These are phyloP conservation scores for Apophysomyces variabilis DNA, from an alignment of 371 early-diverging fungal genomes.

Conservation along the genomic window DNA sequence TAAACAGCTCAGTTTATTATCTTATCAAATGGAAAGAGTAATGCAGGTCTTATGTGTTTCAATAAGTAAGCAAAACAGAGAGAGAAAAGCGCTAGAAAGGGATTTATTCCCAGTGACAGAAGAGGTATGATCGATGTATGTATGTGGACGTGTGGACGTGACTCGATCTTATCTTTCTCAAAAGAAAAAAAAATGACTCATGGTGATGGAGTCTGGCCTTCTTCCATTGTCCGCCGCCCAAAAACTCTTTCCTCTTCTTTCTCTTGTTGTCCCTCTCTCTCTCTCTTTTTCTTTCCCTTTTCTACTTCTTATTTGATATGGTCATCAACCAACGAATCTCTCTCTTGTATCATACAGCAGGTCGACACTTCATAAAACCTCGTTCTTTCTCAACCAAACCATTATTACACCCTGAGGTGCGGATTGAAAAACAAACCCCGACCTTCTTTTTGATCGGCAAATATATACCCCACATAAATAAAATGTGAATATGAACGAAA, in stretches of 20 bases:
- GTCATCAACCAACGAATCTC: neutral
- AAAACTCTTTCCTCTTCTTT: slow-evolving; percentile 4
- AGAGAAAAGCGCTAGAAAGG: too few relatives aligned
- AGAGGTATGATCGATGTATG: too few relatives aligned
- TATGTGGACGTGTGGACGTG: too few relatives aligned
- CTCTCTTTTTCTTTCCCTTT: neutral
- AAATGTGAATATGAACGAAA: too few relatives aligned
- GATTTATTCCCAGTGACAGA: too few relatives aligned
- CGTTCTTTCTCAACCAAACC: neutral
- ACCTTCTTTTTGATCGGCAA: neutral
- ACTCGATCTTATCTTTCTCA: too few relatives aligned
- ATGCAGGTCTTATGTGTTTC: too few relatives aligned
- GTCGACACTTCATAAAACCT: neutral
- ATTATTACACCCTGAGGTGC: slow-evolving; percentile 5
- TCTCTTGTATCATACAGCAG: neutral
- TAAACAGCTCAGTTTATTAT: too few relatives aligned
- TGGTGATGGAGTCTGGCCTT: slow-evolving; percentile 14
- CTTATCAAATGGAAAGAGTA: too few relatives aligned
- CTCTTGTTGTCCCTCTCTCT: slow-evolving; percentile 1
- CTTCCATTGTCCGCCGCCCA: neutral
- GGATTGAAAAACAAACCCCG: neutral
- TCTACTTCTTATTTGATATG: neutral
- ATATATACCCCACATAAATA: too few relatives aligned
- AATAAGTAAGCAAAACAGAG: too few relatives aligned
- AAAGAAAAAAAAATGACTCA: neutral